A percentile compares a stretch with the other conserved stretches of the same genome.
Conservation (phyloP, 2,329 filamentous ascomycete species). For the Fusarium brachygibbosum region DNA sequence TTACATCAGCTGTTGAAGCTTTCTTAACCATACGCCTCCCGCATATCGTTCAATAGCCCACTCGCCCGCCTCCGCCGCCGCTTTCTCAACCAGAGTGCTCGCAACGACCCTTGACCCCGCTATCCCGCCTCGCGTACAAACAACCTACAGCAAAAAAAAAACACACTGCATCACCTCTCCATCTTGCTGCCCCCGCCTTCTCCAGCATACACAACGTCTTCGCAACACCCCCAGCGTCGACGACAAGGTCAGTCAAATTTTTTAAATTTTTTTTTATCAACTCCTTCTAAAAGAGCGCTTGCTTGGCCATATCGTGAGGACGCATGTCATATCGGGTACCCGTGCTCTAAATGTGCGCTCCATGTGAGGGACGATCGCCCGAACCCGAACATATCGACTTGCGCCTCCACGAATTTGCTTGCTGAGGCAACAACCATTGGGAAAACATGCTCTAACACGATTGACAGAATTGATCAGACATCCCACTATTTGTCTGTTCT, state of each 20-base stretch:
- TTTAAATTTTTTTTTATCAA: background rate
- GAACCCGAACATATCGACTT: constrained; percentile 21
- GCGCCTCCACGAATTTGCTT: constrained; percentile 28
- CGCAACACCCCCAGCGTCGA: constrained; percentile 43
- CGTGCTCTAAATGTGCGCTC: constrained; percentile 22
- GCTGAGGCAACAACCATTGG: background rate
- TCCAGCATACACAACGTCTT: constrained; percentile 41
- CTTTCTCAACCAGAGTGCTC: constrained; percentile 43
- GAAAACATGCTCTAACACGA: constrained; percentile 14
- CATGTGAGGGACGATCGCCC: constrained; percentile 15
- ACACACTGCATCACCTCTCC: constrained; percentile 45
- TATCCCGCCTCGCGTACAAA: constrained; percentile 51
- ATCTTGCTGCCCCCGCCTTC: constrained; percentile 40
- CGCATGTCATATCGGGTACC: constrained; percentile 2
- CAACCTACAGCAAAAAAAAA: constrained; percentile 50
- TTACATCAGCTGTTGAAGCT: constrained; percentile 37
- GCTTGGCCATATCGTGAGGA: background rate
- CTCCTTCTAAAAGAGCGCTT: background rate
- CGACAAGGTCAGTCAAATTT: constrained; percentile 44
- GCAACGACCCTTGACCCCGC: constrained; percentile 53
- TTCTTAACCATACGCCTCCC: constrained; percentile 44
- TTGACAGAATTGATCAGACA: constrained; percentile 26
- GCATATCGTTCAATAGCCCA: constrained; percentile 41
- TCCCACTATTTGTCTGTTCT: constrained; percentile 17
- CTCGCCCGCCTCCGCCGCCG: constrained; percentile 39